These are phyloP conservation scores for Breviolum minutum DNA, from an alignment of 73 alveolate genomes.

Conservation along the genomic window DNA sequence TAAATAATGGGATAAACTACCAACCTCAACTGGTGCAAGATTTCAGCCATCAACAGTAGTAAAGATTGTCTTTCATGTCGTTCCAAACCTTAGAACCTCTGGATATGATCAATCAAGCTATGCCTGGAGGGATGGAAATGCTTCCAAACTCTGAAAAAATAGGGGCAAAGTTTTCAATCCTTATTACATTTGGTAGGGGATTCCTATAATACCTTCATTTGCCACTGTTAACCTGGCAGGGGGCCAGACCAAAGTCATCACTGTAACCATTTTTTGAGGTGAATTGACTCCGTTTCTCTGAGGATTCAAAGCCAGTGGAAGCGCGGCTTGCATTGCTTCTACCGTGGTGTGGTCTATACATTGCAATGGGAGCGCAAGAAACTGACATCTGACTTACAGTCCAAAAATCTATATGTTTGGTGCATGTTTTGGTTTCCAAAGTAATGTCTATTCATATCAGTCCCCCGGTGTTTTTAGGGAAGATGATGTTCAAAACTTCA, in stretches of 20 bases:
- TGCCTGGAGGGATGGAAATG: too few relatives aligned
- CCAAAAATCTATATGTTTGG: too few relatives aligned
- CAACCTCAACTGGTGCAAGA: too few relatives aligned
- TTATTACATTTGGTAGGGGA: neutral
- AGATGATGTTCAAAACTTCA: neutral
- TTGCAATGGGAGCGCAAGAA: constrained; percentile 20
- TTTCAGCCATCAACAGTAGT: too few relatives aligned
- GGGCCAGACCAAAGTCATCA: neutral
- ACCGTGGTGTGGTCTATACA: constrained; percentile 43
- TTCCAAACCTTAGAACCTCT: too few relatives aligned
- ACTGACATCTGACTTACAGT: too few relatives aligned
- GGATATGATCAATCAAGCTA: too few relatives aligned
- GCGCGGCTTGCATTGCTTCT: constrained; percentile 32
- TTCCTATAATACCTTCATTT: too few relatives aligned
- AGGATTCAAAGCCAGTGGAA: neutral
- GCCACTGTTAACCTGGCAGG: neutral
- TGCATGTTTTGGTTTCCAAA: too few relatives aligned
- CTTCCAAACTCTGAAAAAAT: neutral
- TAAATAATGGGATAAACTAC: too few relatives aligned
- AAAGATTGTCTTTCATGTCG: too few relatives aligned
- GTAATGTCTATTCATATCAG: too few relatives aligned
- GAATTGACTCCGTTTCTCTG: neutral
- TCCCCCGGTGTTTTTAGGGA: neutral
- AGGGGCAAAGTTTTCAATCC: neutral
- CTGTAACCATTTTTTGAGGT: neutral